Evolutionary conservation across 2,329 filamentous ascomycete genomes (phyloP), one percentile per base, ranked within the genome.

Genomic region (Lanzia echinophila): DNA sequence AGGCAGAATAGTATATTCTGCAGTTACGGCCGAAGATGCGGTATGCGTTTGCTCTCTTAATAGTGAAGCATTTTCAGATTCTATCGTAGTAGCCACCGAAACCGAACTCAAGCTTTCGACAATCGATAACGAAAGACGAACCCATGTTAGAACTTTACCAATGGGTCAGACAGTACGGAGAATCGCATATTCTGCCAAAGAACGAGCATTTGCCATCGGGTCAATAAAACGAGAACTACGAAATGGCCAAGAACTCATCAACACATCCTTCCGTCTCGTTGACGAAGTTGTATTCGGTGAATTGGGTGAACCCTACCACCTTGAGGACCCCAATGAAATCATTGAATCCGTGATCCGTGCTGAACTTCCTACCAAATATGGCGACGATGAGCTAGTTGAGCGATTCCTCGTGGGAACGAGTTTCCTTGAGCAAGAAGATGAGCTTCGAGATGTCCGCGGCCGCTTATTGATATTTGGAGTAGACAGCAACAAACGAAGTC

Each of bases 401-500:
- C 78, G 90, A 41, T 97, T 97, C 65, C 74, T 97, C n/a, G 81
- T 97, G 6, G 94, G 94, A 6, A 97, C 94, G 0, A 88, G 88
- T 53, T 91, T 87, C 15, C 52, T 63, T 42, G 83, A 88, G 2
- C 13, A 82, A 8, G 75, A 79, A 10, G 71, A 72, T 2, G 70
- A 76, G 17, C 73, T 70, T 19, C 65, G 69, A 17, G 72, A 77
- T 13, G 75, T 77, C n/a, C 77, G 81, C 36, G 94, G 94, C 1
- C 83, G 92, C 12, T 88, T 99, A 13, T 67, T 97, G 2, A 78
- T 97, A 0, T 81, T 97, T 32, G 91, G 95, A 48, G 82, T 97
- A 31, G 86, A 88, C 48, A 81, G 81, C 53, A 81, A 89, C 50
- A n/a, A n/a, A n/a, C 81, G 88, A 47, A 82, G 82, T 49, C 78